Percentiles rank a stretch among this genome's conserved stretches.
Evolutionary conservation across 2,329 filamentous ascomycete genomes (phyloP).

Genomic region (Aspergillus carbonarius): DNA sequence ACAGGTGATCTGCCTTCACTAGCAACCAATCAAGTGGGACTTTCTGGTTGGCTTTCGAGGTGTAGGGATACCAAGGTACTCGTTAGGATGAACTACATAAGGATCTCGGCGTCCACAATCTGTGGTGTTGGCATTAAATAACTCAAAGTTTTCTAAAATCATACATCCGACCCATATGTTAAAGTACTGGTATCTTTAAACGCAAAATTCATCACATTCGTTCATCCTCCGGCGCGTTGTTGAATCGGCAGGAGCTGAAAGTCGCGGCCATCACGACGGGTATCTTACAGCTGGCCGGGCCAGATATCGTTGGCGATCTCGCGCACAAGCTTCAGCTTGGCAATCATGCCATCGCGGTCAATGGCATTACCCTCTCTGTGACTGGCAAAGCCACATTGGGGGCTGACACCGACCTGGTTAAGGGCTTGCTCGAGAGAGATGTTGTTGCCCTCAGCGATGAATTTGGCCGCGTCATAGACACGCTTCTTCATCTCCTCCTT

Average conservation of each 20-base stretch:
- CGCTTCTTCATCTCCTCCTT: constrained; percentile 63
- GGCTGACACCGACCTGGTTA: constrained; percentile 65
- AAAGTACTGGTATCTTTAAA: constrained; percentile 5
- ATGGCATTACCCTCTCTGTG: constrained; percentile 72
- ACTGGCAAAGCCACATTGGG: constrained; percentile 73
- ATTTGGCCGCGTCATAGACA: constrained; percentile 62
- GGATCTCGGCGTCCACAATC: neutral
- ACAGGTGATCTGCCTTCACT: neutral
- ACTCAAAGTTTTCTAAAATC: neutral
- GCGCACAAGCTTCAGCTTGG: constrained; percentile 69
- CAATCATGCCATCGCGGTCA: constrained; percentile 67
- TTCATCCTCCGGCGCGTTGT: constrained; percentile 4
- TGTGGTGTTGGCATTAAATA: neutral
- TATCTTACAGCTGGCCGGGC: constrained; percentile 52
- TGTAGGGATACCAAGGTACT: neutral
- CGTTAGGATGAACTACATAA: neutral
- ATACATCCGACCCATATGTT: constrained; percentile 7
- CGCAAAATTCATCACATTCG: constrained; percentile 5
- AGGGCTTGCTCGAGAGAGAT: constrained; percentile 66
- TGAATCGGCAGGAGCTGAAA: constrained; percentile 10
- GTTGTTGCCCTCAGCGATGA: constrained; percentile 66
- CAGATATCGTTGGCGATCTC: constrained; percentile 72
- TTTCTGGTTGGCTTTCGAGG: neutral
- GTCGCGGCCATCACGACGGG: constrained; percentile 10
- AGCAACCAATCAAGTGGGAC: neutral